phyloP scores from a whole-genome alignment of 2,329 filamentous ascomycete species.

The Graphilbum fragrans region DNA sequence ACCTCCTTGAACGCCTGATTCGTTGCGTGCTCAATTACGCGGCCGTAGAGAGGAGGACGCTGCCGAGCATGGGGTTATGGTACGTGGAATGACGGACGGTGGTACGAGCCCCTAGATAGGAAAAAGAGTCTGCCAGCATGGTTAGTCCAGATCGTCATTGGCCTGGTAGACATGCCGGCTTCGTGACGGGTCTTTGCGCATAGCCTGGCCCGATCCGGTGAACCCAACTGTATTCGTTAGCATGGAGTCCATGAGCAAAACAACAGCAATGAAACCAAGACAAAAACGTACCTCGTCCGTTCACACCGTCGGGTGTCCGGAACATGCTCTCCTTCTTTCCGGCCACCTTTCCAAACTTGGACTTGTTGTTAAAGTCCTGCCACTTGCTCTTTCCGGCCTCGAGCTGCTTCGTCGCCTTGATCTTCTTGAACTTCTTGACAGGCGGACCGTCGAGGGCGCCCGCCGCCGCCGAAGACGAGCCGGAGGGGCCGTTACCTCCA shows the following conservation, averaged over 20 bases:
- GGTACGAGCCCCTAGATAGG: no score
- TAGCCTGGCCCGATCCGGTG: conserved; percentile 85
- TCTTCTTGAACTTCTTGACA: conserved; percentile 74
- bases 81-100: no score
- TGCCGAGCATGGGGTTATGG: no score
- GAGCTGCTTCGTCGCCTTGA: conserved; percentile 80
- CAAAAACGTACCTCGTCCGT: conserved; percentile 61
- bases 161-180: conserved; percentile 77
- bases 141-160: conserved; percentile 60
- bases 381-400: conserved; percentile 88
- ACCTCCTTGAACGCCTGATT: no score
- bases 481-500: conserved; percentile 19
- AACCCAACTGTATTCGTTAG: conserved; percentile 63
- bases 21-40: no score
- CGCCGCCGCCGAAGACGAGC: background rate
- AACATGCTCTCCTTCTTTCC: conserved; percentile 95
- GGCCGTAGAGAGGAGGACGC: no score
- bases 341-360: conserved; percentile 50
- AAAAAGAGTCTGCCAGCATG: background rate
- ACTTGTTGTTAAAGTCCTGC: conserved; percentile 82
- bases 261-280: background rate
- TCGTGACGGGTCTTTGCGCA: conserved; percentile 82
- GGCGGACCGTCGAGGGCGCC: conserved; percentile 60
- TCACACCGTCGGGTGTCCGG: conserved; percentile 74
- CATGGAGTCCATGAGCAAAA: background rate